Evolutionary conservation across 2,329 filamentous ascomycete species (phyloP), one percentile per base, ranked within the genome.

Genomic region (Neofusicoccum sp.): DNA sequence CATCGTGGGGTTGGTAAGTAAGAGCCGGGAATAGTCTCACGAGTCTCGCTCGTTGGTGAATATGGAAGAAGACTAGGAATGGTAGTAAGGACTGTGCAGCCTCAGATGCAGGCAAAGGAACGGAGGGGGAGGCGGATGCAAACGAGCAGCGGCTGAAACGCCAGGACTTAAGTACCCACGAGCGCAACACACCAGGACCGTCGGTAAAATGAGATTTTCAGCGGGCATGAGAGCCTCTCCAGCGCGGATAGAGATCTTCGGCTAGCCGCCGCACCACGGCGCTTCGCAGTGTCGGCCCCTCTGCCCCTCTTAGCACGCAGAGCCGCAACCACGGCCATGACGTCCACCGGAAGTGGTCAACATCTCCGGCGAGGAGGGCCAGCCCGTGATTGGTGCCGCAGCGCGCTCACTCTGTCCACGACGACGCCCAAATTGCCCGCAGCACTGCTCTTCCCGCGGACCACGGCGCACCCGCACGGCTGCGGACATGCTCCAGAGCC

Each of bases 201-300:
- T 1, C 20, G 7, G 47, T 26, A 16, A 54, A 54, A 34, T 56
- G 36, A 56, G 38, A 56, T 56, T 56, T 26, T 14, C 49, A 30
- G 36, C 24, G 24, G 20, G 38, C n/a, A 56, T 24, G 36, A 24
- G 51, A 28, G 33, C 34, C 51, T 43, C 38, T 43, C 26, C 51
- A 31, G 14, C 28, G 38, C n/a, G 51, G 36, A 56, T 56, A 33
- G 51, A 14, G 51, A 56, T 56, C 51, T 43, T 43, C 51, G n/a
- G 9, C 28, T 7, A 14, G 38, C 30, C 20, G 36, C 49, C 41
- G 24, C 41, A 36, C 49, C 49, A 54, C 49, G 14, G 24, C 33
- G 31, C n/a, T 9, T 26, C 31, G 33, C 16, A 51, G n/a, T 36
- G 31, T 31, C 47, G 31, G 20, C 47, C 33, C 31, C 47, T 31